These are phyloP conservation scores for Novymonas esmeraldas DNA, from an alignment of 208 protist species.

Conservation along the genomic window DNA sequence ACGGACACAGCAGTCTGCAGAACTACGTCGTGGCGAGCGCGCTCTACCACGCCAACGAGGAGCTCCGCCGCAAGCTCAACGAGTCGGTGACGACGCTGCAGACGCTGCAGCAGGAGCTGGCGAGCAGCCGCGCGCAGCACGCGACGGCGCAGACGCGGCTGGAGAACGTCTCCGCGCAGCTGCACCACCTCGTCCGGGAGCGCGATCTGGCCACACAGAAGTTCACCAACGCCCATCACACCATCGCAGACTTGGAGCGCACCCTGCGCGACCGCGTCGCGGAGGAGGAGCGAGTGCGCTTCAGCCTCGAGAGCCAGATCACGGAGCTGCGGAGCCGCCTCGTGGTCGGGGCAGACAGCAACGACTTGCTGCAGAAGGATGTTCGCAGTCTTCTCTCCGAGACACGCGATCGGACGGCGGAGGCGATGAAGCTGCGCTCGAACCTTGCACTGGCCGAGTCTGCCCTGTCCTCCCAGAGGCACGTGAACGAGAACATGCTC, in stretches of 20 bases:
- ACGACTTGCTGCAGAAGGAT: constrained; percentile 79
- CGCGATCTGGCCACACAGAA: constrained; percentile 79
- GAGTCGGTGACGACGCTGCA: constrained; percentile 69
- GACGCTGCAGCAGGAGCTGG: constrained; percentile 77
- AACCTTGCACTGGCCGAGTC: constrained; percentile 77
- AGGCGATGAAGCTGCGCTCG: constrained; percentile 71
- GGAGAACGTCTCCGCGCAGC: constrained; percentile 67
- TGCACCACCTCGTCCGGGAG: constrained; percentile 87
- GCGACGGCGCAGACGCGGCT: constrained; percentile 48
- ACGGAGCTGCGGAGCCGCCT: constrained; percentile 80
- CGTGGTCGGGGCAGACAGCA: constrained; percentile 78
- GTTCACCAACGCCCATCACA: constrained; percentile 51
- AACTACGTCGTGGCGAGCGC: constrained; percentile 83
- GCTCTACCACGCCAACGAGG: constrained; percentile 88
- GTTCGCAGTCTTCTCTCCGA: constrained; percentile 68
- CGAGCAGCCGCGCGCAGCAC: constrained; percentile 40
- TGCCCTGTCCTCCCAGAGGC: constrained; percentile 72
- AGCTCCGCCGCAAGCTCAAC: constrained; percentile 78
- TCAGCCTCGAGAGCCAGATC: constrained; percentile 74
- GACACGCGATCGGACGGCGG: constrained; percentile 58
- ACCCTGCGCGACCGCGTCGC: constrained; percentile 52
- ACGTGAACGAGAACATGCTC: constrained; percentile 87
- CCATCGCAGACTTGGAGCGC: constrained; percentile 58
- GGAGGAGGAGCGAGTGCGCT: constrained; percentile 73
- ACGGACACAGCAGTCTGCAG: constrained; percentile 62